phyloP scores from a whole-genome alignment of 768 basidiomycete species.

The Cubamyces lactineus region DNA sequence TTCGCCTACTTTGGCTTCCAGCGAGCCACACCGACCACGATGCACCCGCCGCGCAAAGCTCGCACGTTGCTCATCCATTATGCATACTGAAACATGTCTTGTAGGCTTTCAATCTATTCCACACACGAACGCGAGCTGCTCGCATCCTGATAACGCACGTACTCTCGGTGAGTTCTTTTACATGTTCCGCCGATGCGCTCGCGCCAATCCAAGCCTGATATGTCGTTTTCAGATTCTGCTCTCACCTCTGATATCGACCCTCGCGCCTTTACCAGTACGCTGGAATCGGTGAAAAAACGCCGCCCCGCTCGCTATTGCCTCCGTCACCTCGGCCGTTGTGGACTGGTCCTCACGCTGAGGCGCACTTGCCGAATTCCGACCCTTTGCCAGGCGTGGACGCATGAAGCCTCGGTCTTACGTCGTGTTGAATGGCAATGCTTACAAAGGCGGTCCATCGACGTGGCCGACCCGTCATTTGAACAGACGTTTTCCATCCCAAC shows the following conservation, averaged over 20 bases:
- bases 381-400: too few species aligned
- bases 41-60: not conserved
- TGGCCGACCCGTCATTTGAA: too few species aligned
- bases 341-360: too few species aligned
- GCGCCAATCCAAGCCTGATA: slow-evolving; percentile 6
- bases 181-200: not conserved
- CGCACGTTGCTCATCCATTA: not conserved
- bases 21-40: not conserved
- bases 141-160: not conserved
- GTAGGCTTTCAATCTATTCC: not conserved
- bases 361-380: too few species aligned
- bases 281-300: not conserved
- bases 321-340: not conserved
- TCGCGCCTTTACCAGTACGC: not conserved
- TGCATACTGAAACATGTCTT: not conserved
- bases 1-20: slow-evolving; percentile 5
- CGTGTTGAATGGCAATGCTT: too few species aligned
- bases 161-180: not conserved
- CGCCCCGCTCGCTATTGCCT: not conserved
- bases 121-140: not conserved
- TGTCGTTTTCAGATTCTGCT: slow-evolving; percentile 2
- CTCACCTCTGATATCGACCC: not conserved
- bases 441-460: too few species aligned
- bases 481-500: too few species aligned
- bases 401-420: too few species aligned